Base-by-base conservation (phyloP, 2,329 filamentous ascomycete species). In the Pyrenophora seminiperda region DNA sequence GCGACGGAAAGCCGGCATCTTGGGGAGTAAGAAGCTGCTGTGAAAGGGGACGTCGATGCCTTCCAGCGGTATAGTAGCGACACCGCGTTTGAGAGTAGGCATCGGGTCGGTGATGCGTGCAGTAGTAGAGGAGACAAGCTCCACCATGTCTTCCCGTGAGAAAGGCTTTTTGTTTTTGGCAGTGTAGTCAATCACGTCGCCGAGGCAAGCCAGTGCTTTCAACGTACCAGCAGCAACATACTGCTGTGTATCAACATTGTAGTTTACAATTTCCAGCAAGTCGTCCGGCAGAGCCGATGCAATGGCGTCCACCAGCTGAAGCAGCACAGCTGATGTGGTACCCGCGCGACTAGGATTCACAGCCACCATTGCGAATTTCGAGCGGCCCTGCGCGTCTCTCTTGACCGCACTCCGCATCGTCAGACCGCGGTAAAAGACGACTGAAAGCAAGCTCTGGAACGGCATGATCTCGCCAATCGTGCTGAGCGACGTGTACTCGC, bases 1-100 rank as follows among this genome's bases (percentile, higher is more conserved):
- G 3, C 53, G 30, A 9, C 67, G 48, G 53, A 58, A 72, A 0
- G 54, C 36, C 0, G 39, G 47, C 19, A 71, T 42, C 7, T 55
- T 53, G 5, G 56, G 41, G 3, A 47, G 53, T 14, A 72, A 47
- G 46, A 53, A 65, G n/a, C 51, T 54, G 7, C 60, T 65, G 52
- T 72, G 68, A 45, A 72, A 72, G 2, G 68, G 68, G 3, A 72
- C 64, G 39, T 71, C 68, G 22, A 72, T 68, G 9, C 66, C 64
- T n/a, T 44, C 44, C n/a, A 72, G 59, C 4, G 68, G 68, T 10
- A 67, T 63, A 0, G 64, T 70, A 3, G 66, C 67, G 9, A 27
- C 51, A 4, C 65, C 65, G 3, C 68, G 62, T 32, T 49, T 44
- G 14, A 61, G 44, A 1, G 30, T 5, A 7, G 34, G 30, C 34